Base-by-base conservation (phyloP, 345 rosid species). In the Capsella bursapastoris region DNA sequence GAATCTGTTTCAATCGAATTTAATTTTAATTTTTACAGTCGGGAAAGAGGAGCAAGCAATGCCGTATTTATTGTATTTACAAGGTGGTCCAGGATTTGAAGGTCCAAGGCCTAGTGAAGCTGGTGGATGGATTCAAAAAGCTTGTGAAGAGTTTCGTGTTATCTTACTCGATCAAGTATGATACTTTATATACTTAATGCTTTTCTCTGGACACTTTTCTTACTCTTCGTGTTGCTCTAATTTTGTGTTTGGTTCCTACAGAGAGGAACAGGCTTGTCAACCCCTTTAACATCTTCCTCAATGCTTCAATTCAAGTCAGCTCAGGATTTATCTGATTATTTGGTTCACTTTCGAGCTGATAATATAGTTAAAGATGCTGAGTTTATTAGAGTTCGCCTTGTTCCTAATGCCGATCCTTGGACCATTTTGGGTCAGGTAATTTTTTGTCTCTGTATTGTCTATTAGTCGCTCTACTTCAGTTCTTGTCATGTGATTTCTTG, bases 51-150 rank as follows among this genome's bases (percentile, higher is more conserved):
- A 90, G 31, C 83, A 88, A 45, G 55, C 67, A 51, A 53, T 95
- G 78, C 97, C 99, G 18, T 95, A 85, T 76, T 85, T 95, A 18
- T 75, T 89, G 67, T 95, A 18, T 73, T 80, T 91, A 71, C 97
- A 95, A 73, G 99, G 97, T 35, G 99, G 99, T 40, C 99, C 99
- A 15, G 99, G 99, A 53, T 90, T 86, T 67, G 99, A 95, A 80
- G 77, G 93, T 64, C 88, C 88, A 27, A 78, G 96, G 47, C 97
- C 97, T n/a, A 87, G 89, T 68, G 97, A 91, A 77, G 83, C 86
- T 22, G 76, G 96, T 52, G 99, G 96, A 25, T 95, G 97, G 97
- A 81, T 91, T 11, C 86, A 83, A 57, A 84, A 86, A 83, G 96
- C 89, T 2, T 91, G 97, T 12, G 96, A 90, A 79, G 97, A 90